phyloP scores from a whole-genome alignment of 305 asterid species.

The Fraxinus ornus region DNA sequence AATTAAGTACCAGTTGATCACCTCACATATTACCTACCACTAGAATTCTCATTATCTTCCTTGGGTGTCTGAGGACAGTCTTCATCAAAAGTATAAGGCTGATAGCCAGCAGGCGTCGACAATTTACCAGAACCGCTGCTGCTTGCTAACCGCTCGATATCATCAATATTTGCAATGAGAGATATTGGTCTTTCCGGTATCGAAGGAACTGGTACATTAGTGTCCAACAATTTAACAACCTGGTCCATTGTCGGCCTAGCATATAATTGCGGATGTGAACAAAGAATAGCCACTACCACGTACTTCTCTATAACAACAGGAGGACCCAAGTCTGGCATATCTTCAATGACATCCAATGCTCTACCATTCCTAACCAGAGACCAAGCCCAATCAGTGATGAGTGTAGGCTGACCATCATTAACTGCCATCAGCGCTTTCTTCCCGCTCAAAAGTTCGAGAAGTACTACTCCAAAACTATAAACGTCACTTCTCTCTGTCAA shows the following conservation, averaged over 20 bases:
- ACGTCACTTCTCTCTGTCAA: slow-evolving; percentile 62
- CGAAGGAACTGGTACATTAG: slow-evolving; percentile 38
- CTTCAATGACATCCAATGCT: slow-evolving; percentile 44
- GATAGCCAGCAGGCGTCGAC: slow-evolving; percentile 49
- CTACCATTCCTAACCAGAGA: slow-evolving; percentile 47
- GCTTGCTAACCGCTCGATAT: slow-evolving; percentile 53
- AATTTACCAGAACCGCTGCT: slow-evolving; percentile 50
- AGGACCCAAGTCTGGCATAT: slow-evolving; percentile 44
- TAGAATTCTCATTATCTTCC: slow-evolving; percentile 22
- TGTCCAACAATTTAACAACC: slow-evolving; percentile 57
- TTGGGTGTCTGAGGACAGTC: slow-evolving; percentile 9
- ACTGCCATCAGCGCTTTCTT: slow-evolving; percentile 44
- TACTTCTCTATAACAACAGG: slow-evolving; percentile 51
- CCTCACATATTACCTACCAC: slow-evolving; percentile 24
- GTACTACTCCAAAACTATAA: slow-evolving; percentile 57
- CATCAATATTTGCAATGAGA: slow-evolving; percentile 45
- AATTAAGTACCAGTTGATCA: neutral
- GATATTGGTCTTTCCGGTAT: slow-evolving; percentile 61
- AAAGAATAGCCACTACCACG: slow-evolving; percentile 54
- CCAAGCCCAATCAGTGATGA: slow-evolving; percentile 67
- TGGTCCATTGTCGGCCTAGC: slow-evolving; percentile 66
- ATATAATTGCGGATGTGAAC: slow-evolving; percentile 60
- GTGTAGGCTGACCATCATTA: slow-evolving; percentile 40
- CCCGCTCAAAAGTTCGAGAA: slow-evolving; percentile 62
- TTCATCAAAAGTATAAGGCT: slow-evolving; percentile 26